Evolutionary conservation across 148 eudicot species (phyloP).

Genomic region (Drosera capensis): DNA sequence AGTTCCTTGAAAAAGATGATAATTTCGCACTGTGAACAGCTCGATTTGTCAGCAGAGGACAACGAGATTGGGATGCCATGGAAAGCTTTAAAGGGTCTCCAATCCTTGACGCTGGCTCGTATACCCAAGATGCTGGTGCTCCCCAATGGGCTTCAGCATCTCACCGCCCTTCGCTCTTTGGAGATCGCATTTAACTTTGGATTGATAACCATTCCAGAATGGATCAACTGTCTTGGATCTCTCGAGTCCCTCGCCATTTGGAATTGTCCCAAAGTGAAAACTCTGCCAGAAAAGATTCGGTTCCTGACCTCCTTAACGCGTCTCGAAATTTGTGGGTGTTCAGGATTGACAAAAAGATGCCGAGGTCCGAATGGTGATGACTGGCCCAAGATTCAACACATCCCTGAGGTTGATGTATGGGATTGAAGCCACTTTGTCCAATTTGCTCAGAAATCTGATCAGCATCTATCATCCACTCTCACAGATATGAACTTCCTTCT

Average conservation of each 20-base stretch:
- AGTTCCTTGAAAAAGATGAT: slow-evolving; percentile 4
- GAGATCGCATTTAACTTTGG: not conserved
- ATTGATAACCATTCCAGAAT: slow-evolving; percentile 6
- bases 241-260: slow-evolving; percentile 1
- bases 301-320: slow-evolving; percentile 1
- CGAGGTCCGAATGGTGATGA: slow-evolving; percentile 3
- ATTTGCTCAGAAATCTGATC: too few species aligned
- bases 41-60: slow-evolving; percentile 4
- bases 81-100: slow-evolving; percentile 9
- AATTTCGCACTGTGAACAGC: not conserved
- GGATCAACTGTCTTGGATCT: slow-evolving; percentile 4
- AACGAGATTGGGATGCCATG: slow-evolving; percentile 8
- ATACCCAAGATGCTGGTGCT: slow-evolving; percentile 6
- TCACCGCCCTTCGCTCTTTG: slow-evolving; percentile 4
- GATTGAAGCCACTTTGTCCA: not conserved
- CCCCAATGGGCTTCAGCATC: slow-evolving; percentile 8
- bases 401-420: not conserved
- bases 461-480: too few species aligned
- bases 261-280: slow-evolving; percentile 5
- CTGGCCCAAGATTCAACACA: slow-evolving; percentile 6
- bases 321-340: not conserved
- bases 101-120: not conserved
- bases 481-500: too few species aligned
- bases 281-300: slow-evolving; percentile 12
- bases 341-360: slow-evolving; percentile 2